Evolutionary conservation across 2,329 filamentous ascomycete genomes (phyloP).

Genomic region (Penicillium sp.): DNA sequence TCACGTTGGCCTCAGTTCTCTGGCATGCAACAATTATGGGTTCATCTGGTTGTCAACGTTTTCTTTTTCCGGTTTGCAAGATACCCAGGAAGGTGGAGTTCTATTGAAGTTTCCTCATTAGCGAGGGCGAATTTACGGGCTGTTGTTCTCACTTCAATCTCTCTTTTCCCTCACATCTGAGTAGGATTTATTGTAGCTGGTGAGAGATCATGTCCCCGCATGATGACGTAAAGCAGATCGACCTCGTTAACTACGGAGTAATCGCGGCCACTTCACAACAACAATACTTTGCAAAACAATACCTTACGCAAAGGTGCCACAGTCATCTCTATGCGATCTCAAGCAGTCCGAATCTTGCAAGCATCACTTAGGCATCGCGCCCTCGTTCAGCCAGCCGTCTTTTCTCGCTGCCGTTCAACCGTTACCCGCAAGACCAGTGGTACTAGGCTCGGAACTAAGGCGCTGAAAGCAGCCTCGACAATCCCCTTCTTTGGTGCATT

Average conservation of each 20-base stretch:
- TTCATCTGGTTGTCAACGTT: neutral
- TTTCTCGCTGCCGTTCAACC: slow-evolving; percentile 21
- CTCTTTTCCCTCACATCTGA: neutral
- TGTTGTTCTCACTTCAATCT: neutral
- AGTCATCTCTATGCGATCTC: slow-evolving; percentile 27
- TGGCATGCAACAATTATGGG: neutral
- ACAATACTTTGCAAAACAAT: neutral
- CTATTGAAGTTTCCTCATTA: neutral
- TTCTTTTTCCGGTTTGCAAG: neutral
- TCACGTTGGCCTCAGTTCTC: neutral
- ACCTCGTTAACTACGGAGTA: neutral
- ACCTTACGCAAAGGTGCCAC: neutral
- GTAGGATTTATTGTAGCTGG: neutral
- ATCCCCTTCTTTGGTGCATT: slow-evolving; percentile 74
- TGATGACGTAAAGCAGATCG: slow-evolving; percentile 29
- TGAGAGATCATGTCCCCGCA: slow-evolving; percentile 15
- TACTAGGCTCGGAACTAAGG: slow-evolving; percentile 32
- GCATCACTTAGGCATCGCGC: slow-evolving; percentile 17
- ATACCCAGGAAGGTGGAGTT: slow-evolving; percentile 12
- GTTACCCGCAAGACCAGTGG: slow-evolving; percentile 13
- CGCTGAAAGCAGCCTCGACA: slow-evolving; percentile 62
- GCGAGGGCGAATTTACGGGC: neutral
- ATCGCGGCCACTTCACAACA: slow-evolving; percentile 5
- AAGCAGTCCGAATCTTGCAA: slow-evolving; percentile 19
- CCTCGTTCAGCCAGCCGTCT: slow-evolving; percentile 14